Evolutionary conservation across 225 moss, liverwort and hornwort genomes (phyloP).

Genomic region (Straminergon stramineum): DNA sequence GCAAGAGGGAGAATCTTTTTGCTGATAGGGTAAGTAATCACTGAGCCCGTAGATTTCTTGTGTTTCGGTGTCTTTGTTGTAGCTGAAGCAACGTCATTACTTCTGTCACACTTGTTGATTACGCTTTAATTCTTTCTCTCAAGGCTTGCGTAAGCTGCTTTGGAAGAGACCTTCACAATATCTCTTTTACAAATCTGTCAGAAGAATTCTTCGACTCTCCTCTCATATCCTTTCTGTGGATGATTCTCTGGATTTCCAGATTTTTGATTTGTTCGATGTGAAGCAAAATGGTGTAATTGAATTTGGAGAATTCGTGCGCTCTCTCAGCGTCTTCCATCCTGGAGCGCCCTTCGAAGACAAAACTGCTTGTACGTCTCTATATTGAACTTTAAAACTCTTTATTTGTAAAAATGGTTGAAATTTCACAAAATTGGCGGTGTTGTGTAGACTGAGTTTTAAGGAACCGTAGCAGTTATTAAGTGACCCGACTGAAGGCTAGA

Average conservation of each 20-base stretch:
- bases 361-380: slow-evolving; percentile 42
- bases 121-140: neutral
- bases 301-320: slow-evolving; percentile 86
- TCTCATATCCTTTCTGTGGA: neutral
- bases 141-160: neutral
- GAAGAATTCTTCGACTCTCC: neutral
- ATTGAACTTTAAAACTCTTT: neutral
- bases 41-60: neutral
- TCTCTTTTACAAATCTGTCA: neutral
- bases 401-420: neutral
- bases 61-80: neutral
- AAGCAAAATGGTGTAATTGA: slow-evolving; percentile 93
- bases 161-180: neutral
- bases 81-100: neutral
- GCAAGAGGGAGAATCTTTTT: slow-evolving; percentile 69
- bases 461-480: neutral
- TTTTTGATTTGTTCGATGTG: slow-evolving; percentile 83
- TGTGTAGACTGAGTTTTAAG: neutral
- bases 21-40: slow-evolving; percentile 46
- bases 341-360: slow-evolving; percentile 51
- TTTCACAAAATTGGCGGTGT: neutral
- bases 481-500: neutral
- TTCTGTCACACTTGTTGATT: neutral
- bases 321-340: slow-evolving; percentile 91
- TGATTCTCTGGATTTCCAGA: slow-evolving; percentile 19